Percentiles rank a stretch among this genome's conserved stretches.
Evolutionary conservation across 139 green algal genomes (phyloP).

Genomic region (Mesostigma viride): DNA sequence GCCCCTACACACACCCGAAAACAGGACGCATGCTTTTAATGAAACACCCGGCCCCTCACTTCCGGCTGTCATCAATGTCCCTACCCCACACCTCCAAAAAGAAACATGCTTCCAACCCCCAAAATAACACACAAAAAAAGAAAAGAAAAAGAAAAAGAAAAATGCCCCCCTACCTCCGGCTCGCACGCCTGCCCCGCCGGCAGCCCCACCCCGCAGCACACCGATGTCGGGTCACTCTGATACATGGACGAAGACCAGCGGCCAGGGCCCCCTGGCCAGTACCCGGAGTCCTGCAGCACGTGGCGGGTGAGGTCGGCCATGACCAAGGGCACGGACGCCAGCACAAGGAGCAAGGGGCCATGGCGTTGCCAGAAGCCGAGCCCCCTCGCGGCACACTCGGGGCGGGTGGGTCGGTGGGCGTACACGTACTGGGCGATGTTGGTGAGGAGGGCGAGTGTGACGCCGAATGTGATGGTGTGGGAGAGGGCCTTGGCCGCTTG

Average conservation of each 20-base stretch:
- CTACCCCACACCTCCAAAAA: too few species aligned
- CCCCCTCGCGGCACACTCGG: constrained; percentile 22
- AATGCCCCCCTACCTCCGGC: too few species aligned
- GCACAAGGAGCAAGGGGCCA: constrained; percentile 39
- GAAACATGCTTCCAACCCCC: too few species aligned
- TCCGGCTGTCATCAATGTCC: too few species aligned
- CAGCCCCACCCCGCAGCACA: background rate
- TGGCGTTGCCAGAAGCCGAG: background rate
- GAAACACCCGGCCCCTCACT: too few species aligned
- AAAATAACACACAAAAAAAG: too few species aligned
- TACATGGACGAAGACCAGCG: constrained; percentile 37
- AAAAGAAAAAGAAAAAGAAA: too few species aligned
- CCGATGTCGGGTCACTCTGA: background rate
- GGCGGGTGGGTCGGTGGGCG: too few species aligned
- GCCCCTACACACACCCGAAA: too few species aligned
- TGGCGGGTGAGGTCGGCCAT: constrained; percentile 49
- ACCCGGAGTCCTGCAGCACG: constrained; percentile 45
- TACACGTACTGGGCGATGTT: constrained; percentile 47
- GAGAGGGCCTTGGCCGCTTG: constrained; percentile 46
- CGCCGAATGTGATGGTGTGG: constrained; percentile 46
- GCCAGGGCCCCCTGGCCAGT: constrained; percentile 35
- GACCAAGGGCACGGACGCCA: constrained; percentile 38
- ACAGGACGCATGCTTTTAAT: too few species aligned
- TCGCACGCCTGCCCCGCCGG: too few species aligned
- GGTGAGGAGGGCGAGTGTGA: constrained; percentile 46